Evolutionary conservation across 1,284 basidiomycete genomes (phyloP).

Genomic region (Peniophora sp.): DNA sequence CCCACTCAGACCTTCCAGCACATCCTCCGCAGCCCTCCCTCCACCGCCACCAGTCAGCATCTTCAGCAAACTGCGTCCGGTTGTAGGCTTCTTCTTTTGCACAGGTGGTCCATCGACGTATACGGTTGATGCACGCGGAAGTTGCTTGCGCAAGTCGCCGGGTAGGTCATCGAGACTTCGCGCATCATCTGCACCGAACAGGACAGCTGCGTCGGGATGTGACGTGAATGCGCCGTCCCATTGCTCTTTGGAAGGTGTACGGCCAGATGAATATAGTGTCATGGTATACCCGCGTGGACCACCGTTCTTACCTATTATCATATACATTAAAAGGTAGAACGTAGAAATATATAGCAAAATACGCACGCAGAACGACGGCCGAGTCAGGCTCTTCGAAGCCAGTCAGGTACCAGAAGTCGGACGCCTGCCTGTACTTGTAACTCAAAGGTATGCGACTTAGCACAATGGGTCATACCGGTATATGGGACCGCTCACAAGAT

Average conservation of each 20-base stretch:
- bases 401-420: constrained; percentile 91
- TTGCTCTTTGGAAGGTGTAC: constrained; percentile 71
- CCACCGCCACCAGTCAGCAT: constrained; percentile 23
- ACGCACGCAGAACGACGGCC: constrained; percentile 73
- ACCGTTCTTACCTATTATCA: constrained; percentile 65
- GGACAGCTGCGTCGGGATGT: constrained; percentile 40
- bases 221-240: constrained; percentile 82
- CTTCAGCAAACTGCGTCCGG: constrained; percentile 32
- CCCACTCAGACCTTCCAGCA: constrained; percentile 44
- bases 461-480: background rate
- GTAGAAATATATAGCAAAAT: background rate
- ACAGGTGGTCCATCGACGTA: constrained; percentile 28
- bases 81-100: constrained; percentile 5
- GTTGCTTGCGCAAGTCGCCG: constrained; percentile 38
- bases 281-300: constrained; percentile 77
- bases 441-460: constrained; percentile 31
- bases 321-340: background rate
- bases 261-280: constrained; percentile 82
- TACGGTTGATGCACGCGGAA: constrained; percentile 28
- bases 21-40: constrained; percentile 23
- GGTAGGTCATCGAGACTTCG: constrained; percentile 47
- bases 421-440: constrained; percentile 92
- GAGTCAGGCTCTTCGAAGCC: constrained; percentile 94
- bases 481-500: constrained; percentile 36
- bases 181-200: constrained; percentile 76